phyloP scores from a whole-genome alignment of 2,329 filamentous ascomycete species.

The Aphanocladium album region DNA sequence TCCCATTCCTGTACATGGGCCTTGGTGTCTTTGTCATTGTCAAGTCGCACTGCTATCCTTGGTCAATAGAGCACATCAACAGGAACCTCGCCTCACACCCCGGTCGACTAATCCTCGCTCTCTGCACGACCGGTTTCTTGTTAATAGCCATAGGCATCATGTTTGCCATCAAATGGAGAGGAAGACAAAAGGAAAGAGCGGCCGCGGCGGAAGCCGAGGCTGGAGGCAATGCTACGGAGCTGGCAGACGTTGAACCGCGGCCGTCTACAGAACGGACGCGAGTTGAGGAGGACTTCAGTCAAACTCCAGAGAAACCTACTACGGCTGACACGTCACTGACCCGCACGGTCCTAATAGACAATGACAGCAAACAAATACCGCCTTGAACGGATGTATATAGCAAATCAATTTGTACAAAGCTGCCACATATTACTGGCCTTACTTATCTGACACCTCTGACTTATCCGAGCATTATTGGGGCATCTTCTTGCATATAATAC shows the following conservation, averaged over 20 bases:
- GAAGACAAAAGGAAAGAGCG: background rate
- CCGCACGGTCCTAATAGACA: background rate
- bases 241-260: background rate
- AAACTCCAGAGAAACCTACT: background rate
- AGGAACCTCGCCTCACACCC: conserved; percentile 9
- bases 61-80: conserved; percentile 28
- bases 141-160: conserved; percentile 13
- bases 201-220: background rate
- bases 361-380: conserved; percentile 1
- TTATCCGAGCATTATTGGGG: background rate
- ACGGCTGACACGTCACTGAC: conserved; percentile 1
- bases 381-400: background rate
- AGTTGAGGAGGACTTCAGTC: background rate
- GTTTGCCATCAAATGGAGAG: conserved; percentile 9
- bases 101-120: conserved; percentile 15
- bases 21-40: conserved; percentile 28
- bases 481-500: conserved; percentile 3
- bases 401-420: conserved; percentile 1
- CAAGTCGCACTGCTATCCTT: conserved; percentile 29
- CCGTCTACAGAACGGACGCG: background rate
- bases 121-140: conserved; percentile 16
- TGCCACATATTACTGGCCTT: background rate
- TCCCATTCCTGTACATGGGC: conserved; percentile 29
- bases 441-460: background rate
- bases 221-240: background rate